Evolutionary conservation across 2,329 filamentous ascomycete species (phyloP), one percentile per base, ranked within the genome.

Genomic region (Aspergillus ibericus): DNA sequence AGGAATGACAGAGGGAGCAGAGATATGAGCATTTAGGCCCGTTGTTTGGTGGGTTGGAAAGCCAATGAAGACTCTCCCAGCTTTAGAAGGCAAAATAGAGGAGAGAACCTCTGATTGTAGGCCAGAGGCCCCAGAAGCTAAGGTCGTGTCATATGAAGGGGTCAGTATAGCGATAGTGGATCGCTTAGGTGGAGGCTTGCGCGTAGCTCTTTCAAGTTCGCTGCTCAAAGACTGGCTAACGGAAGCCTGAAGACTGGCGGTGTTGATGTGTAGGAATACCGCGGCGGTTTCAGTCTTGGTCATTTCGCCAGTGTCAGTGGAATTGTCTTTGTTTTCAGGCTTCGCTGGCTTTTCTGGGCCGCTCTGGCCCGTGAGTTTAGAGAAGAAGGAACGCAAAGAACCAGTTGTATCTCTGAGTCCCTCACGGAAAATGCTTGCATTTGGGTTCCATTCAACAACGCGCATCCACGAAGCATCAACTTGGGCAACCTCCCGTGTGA

Each of bases 41-140:
- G 96, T 99, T 0, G 95, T 99, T 78, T 99, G 95, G 66, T 93
- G 93, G 1, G 95, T 99, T 3, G 95, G 93, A 70, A 99, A 99
- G 0, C 95, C 95, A 69, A 99, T 99, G 70, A 98, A 99, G 55
- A 99, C 90, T 54, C 91, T 88, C 6, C 95, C 95, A 66, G 91
- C 90, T 73, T 92, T 96, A 58, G 85, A 92, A 2, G 95, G 95
- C 5, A 98, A 78, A 1, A 99, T 93, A 1, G 93, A 95, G 1
- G 90, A 85, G 73, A 99, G 97, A 7, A 99, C 87, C 70, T 96
- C 91, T 27, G 73, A 74, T 20, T 72, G 66, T 5, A 69, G 68
- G 20, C 70, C 66, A 2, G 82, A 84, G 15, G 81, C 82, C 58
- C 88, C 81, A 0, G 90, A 88, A 2, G 88, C 86, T 54, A 87